Percentiles rank a stretch among this genome's conserved stretches.
These are phyloP conservation scores for Botrytis porri DNA, from an alignment of 2,329 filamentous ascomycete genomes.

Conservation along the genomic window DNA sequence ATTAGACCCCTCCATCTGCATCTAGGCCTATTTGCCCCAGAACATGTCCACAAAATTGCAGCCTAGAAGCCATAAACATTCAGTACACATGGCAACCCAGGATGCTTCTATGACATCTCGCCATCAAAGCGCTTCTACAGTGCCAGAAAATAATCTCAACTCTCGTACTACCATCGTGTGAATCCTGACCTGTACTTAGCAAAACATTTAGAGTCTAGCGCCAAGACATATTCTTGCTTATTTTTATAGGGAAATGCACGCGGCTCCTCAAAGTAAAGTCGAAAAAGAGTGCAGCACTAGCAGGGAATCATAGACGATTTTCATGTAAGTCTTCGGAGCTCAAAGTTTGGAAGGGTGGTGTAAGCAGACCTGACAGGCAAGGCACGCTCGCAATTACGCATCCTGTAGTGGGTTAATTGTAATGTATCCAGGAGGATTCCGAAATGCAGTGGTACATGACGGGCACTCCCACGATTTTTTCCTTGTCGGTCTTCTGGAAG, in stretches of 20 bases:
- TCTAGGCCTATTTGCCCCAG: background rate
- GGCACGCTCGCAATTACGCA: background rate
- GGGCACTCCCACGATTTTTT: background rate
- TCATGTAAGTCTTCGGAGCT: constrained; percentile 16
- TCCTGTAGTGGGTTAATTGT: background rate
- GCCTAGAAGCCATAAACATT: background rate
- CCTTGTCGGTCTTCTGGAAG: constrained; percentile 1
- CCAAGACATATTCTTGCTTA: background rate
- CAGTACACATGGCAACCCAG: background rate
- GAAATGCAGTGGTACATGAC: background rate
- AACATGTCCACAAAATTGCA: constrained; percentile 1
- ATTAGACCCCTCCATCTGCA: background rate
- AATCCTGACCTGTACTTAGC: background rate
- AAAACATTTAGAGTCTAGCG: background rate
- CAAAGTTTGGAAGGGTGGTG: constrained; percentile 1
- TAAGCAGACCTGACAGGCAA: background rate
- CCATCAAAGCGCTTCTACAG: background rate
- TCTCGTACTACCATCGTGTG: background rate
- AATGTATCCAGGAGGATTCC: background rate
- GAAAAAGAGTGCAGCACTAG: constrained; percentile 2
- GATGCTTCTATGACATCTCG: background rate
- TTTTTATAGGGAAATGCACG: background rate
- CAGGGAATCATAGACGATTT: background rate
- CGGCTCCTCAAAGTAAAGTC: constrained; percentile 6
- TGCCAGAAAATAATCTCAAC: background rate